Base-by-base conservation (phyloP, 371 early-diverging fungal species). In the Mucor ambiguus region DNA sequence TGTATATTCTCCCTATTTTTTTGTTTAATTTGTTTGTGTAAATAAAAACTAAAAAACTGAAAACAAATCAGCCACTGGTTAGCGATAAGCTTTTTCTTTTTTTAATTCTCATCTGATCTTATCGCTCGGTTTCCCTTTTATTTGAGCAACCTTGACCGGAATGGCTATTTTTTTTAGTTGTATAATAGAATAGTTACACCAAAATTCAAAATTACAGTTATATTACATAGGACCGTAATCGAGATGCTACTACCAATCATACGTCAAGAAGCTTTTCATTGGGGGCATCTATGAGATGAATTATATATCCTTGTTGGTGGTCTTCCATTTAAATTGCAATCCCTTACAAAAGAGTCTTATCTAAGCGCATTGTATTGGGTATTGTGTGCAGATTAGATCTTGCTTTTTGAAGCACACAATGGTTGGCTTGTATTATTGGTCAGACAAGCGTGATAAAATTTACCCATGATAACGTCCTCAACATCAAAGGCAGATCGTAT, bases 41-140 rank as follows among this genome's bases (percentile, higher is more conserved):
- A 64, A 64, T 64, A 64, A 64, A 64, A 64, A 64, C 37, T 35
- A 35, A 35, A 12, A 35, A 35, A 35, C 38, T 22, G 4, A 22
- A 22, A 46, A 22, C 46, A 46, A 46, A 52, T 14, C 18, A 41
- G 28, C 14, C 28, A 52, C 52, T 52, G 52, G 52, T 28, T 26
- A 28, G 52, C 52, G 52, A 52, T 52, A 52, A 52, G 52, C 43
- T 41, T 64, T 63, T 63, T 52, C 55, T 63, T 63, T 55, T 58
- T 24, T 38, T 37, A 43, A 16, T 44, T 44, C n/a, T 60, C 43
- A 44, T 60, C 28, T 58, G 52, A 52, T 52, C 52, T 52, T 52
- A 52, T 52, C 52, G 28, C 52, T 52, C 52, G 52, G 52, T 52
- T 52, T 52, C 52, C 52, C 52, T 28, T 52, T 52, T 28, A 26